A percentile compares a stretch with the other conserved stretches of the same genome.
phyloP scores from a whole-genome alignment of 2,329 filamentous ascomycete species.

The Apiospora koreana region DNA sequence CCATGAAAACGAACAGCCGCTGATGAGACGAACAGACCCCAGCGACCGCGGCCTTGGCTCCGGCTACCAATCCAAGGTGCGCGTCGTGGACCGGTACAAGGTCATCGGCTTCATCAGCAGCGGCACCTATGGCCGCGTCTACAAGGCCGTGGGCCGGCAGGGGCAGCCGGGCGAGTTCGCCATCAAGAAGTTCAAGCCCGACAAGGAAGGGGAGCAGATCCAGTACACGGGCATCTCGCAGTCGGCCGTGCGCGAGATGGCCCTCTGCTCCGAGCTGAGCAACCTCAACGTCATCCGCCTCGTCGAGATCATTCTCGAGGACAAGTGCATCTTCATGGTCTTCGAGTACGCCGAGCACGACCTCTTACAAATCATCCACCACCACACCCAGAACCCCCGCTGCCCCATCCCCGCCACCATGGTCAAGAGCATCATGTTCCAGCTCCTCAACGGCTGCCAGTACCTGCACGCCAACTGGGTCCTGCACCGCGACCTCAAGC shows the following conservation, averaged over 20 bases:
- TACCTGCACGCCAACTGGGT: conserved; percentile 98
- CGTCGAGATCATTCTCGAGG: conserved; percentile 94
- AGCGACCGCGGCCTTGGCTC: conserved; percentile 45
- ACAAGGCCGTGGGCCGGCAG: conserved; percentile 84
- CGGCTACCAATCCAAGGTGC: conserved; percentile 75
- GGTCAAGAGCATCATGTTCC: conserved; percentile 93
- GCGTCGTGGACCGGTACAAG: conserved; percentile 90
- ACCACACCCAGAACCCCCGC: conserved; percentile 86
- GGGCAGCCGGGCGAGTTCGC: conserved; percentile 81
- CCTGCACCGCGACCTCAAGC: conserved; percentile 93
- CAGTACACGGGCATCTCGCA: conserved; percentile 98
- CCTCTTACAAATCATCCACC: conserved; percentile 94
- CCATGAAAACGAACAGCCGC: not conserved
- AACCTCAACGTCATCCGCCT: conserved; percentile 89
- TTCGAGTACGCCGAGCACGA: conserved; percentile 99
- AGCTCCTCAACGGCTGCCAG: conserved; percentile 90
- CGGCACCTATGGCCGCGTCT: conserved; percentile 96
- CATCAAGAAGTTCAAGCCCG: conserved; percentile 99
- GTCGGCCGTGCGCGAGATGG: conserved; percentile 96
- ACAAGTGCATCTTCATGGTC: conserved; percentile 99
- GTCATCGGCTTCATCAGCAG: conserved; percentile 98
- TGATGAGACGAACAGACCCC: conserved; percentile 43
- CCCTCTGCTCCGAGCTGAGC: conserved; percentile 86
- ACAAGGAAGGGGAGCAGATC: conserved; percentile 93
- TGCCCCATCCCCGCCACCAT: conserved; percentile 86